A percentile compares a stretch with the other conserved stretches of the same genome.
Evolutionary conservation across 2,329 filamentous ascomycete genomes (phyloP).

Genomic region (Trichoderma endophyticum): DNA sequence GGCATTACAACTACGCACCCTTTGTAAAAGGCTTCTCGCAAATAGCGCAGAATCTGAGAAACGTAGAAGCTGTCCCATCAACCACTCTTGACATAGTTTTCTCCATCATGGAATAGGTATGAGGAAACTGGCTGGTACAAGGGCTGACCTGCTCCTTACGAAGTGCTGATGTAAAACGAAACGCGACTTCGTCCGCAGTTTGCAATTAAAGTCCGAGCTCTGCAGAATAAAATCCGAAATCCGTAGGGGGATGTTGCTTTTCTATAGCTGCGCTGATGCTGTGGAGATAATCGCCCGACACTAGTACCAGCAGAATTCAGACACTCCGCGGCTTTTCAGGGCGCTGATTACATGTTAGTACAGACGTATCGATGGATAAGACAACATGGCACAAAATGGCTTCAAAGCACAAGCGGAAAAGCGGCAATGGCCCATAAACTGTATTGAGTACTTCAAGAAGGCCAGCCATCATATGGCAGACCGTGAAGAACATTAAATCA

Average conservation of each 20-base stretch:
- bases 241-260: not conserved
- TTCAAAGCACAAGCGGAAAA: not conserved
- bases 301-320: not conserved
- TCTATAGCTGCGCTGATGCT: not conserved
- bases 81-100: not conserved
- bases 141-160: not conserved
- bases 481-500: too few relatives aligned
- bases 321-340: not conserved
- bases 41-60: not conserved
- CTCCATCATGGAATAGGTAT: too few relatives aligned
- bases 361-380: not conserved
- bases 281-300: not conserved
- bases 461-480: too few relatives aligned
- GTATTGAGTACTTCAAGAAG: too few relatives aligned
- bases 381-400: not conserved
- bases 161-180: not conserved
- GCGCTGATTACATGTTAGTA: not conserved
- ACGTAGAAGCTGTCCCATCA: not conserved
- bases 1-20: not conserved
- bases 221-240: not conserved
- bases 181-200: not conserved
- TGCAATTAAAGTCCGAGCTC: not conserved
- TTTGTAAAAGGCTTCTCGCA: not conserved
- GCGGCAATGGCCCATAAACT: too few relatives aligned
- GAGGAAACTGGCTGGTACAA: not conserved